phyloP scores from a whole-genome alignment of 2,329 filamentous ascomycete species.

The Tolypocladium inflatum region DNA sequence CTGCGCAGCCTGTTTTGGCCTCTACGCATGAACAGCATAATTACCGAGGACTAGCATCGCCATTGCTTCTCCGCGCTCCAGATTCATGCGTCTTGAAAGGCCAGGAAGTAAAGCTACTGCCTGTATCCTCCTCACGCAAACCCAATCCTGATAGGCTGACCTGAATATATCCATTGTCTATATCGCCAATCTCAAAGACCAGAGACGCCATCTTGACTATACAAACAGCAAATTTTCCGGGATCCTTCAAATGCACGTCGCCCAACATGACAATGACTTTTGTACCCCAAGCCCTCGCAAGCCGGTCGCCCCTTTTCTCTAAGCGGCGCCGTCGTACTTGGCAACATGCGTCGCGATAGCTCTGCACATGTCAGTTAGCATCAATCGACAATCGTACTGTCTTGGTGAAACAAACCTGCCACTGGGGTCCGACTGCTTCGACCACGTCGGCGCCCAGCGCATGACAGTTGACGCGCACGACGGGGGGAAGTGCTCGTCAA shows the following conservation, averaged over 20 bases:
- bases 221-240: not conserved
- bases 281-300: not conserved
- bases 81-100: not conserved
- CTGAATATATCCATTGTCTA: not conserved
- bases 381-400: conserved; percentile 7
- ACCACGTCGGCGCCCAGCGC: conserved; percentile 97
- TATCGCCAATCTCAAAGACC: not conserved
- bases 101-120: not conserved
- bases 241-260: not conserved
- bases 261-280: not conserved
- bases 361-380: conserved; percentile 29
- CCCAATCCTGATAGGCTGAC: not conserved
- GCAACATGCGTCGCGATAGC: conserved; percentile 67
- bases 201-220: not conserved
- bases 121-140: not conserved
- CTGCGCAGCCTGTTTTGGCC: not conserved
- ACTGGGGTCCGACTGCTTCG: conserved; percentile 88
- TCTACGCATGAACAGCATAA: not conserved
- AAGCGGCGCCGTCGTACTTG: conserved; percentile 54
- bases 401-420: conserved; percentile 53
- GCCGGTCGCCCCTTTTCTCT: not conserved
- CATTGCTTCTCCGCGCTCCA: not conserved
- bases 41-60: not conserved
- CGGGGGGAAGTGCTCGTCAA: conserved; percentile 95
- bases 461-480: conserved; percentile 87